phyloP scores from a whole-genome alignment of 75 land plant genomes.

The Sequoia sempervirens region DNA sequence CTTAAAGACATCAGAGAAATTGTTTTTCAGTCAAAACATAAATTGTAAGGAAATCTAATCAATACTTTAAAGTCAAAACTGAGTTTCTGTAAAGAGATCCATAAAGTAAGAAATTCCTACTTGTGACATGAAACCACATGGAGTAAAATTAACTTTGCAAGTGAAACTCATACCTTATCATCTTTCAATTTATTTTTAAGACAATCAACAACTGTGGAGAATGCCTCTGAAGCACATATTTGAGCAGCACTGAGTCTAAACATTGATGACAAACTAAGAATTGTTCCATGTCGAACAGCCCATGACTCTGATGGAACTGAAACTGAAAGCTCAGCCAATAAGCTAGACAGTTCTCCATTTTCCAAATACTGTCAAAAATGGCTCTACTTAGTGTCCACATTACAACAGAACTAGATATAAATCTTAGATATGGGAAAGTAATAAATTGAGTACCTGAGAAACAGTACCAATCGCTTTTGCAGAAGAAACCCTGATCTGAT shows the following conservation, averaged over 20 bases:
- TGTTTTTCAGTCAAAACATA: neutral
- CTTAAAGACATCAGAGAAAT: neutral
- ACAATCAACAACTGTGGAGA: constrained; percentile 25
- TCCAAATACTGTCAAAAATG: constrained; percentile 67
- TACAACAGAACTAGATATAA: neutral
- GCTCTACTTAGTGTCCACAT: neutral
- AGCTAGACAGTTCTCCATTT: constrained; percentile 39
- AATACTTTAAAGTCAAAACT: neutral
- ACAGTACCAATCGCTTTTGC: constrained; percentile 73
- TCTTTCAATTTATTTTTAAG: constrained; percentile 67
- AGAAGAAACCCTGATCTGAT: constrained; percentile 63
- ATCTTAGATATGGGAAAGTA: neutral
- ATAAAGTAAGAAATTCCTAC: neutral
- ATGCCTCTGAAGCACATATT: constrained; percentile 37
- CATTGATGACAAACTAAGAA: constrained; percentile 63
- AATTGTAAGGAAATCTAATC: neutral
- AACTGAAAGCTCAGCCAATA: constrained; percentile 41
- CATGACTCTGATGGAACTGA: constrained; percentile 46
- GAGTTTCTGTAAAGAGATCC: neutral
- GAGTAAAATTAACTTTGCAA: neutral
- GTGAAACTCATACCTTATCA: constrained; percentile 74
- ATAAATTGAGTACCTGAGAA: constrained; percentile 60
- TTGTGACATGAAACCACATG: neutral
- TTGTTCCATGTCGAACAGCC: constrained; percentile 78
- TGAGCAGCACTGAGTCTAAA: constrained; percentile 49